Evolutionary conservation across 2,329 filamentous ascomycete genomes (phyloP).

Genomic region (Fusarium penzigii): DNA sequence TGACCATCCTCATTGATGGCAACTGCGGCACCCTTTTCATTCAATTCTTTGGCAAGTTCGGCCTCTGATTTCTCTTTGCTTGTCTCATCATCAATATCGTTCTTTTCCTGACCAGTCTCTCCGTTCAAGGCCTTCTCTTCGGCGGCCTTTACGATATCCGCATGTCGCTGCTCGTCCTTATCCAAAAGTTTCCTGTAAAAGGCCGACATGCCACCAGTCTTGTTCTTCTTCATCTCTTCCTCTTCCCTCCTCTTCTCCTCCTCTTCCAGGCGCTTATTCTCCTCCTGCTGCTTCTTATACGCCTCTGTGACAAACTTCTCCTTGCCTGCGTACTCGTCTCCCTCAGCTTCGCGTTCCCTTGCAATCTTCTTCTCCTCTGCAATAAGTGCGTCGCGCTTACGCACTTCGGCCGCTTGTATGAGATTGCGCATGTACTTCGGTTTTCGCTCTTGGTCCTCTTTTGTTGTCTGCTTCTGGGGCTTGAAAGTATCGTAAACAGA

Average conservation of each 20-base stretch:
- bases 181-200: conserved; percentile 78
- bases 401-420: conserved; percentile 70
- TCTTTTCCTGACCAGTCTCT: conserved; percentile 23
- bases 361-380: conserved; percentile 81
- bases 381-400: conserved; percentile 75
- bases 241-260: conserved; percentile 70
- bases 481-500: conserved; percentile 77
- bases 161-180: conserved; percentile 68
- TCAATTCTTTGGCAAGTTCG: conserved; percentile 68
- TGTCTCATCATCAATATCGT: conserved; percentile 43
- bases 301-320: conserved; percentile 85
- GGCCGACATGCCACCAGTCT: conserved; percentile 69
- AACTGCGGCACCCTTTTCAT: conserved; percentile 60
- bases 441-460: conserved; percentile 57
- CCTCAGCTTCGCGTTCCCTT: conserved; percentile 75
- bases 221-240: conserved; percentile 63
- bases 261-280: conserved; percentile 68
- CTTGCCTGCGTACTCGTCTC: conserved; percentile 78
- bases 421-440: conserved; percentile 80
- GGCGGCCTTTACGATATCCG: conserved; percentile 68
- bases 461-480: conserved; percentile 59
- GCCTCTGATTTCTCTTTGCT: conserved; percentile 60
- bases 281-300: conserved; percentile 80
- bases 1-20: conserved; percentile 80
- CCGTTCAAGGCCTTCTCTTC: conserved; percentile 53